These are phyloP conservation scores for Auricularia sp. DNA, from an alignment of 768 basidiomycete genomes.

Conservation along the genomic window DNA sequence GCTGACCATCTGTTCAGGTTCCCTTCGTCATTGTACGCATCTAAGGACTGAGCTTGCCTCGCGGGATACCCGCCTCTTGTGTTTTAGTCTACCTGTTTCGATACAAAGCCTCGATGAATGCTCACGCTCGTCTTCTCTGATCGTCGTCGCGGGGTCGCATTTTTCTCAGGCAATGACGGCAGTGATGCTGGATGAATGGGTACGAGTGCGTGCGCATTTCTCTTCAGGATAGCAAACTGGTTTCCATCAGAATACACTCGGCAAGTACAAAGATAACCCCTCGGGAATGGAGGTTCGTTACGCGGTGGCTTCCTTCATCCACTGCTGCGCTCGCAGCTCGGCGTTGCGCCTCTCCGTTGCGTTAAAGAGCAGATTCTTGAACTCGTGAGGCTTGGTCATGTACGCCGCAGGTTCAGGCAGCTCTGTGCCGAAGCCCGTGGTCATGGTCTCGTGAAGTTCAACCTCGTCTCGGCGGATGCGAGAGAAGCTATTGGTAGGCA, in stretches of 20 bases:
- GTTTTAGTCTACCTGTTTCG: neutral
- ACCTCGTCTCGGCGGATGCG: too few species aligned
- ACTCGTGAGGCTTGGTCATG: neutral
- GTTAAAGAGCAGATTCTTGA: neutral
- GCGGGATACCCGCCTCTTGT: neutral
- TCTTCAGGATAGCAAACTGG: too few species aligned
- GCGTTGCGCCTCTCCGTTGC: neutral
- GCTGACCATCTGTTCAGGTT: constrained; percentile 34
- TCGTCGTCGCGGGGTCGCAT: too few species aligned
- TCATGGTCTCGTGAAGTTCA: neutral
- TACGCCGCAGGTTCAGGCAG: neutral
- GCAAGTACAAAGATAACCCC: too few species aligned
- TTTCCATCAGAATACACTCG: too few species aligned
- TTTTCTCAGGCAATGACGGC: too few species aligned
- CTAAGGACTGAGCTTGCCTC: constrained; percentile 56
- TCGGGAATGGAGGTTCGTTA: too few species aligned
- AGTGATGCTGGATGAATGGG: too few species aligned
- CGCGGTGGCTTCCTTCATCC: neutral
- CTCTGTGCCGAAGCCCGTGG: neutral
- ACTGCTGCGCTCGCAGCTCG: neutral
- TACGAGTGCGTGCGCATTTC: too few species aligned
- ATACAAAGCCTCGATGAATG: neutral
- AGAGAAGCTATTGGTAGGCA: too few species aligned
- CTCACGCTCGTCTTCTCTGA: neutral
- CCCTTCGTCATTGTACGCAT: constrained; percentile 66